A percentile compares a stretch with the other conserved stretches of the same genome.
Evolutionary conservation across 2,329 filamentous ascomycete species (phyloP).

Genomic region (Aspergillus eucalypticola): DNA sequence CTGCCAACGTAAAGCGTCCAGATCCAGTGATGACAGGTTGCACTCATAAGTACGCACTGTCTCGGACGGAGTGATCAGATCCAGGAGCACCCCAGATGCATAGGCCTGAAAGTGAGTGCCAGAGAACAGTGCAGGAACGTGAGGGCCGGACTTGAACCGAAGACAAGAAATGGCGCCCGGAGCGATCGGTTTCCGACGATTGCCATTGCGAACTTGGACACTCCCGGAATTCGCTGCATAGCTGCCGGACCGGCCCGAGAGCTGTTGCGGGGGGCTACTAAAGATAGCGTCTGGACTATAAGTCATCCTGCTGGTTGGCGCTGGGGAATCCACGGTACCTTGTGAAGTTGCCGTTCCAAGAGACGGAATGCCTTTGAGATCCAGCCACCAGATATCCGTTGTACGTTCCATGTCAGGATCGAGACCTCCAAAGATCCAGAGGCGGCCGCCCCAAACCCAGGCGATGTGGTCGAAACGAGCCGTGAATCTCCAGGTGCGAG

Average conservation of each 20-base stretch:
- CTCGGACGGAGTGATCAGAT: conserved; percentile 89
- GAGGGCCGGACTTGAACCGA: conserved; percentile 83
- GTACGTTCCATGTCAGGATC: conserved; percentile 97
- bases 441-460: conserved; percentile 86
- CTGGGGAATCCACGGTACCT: conserved; percentile 50
- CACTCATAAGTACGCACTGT: conserved; percentile 86
- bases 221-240: conserved; percentile 75
- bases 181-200: conserved; percentile 58
- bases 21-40: conserved; percentile 83
- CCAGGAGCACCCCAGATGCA: conserved; percentile 85
- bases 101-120: conserved; percentile 96
- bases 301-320: conserved; percentile 35
- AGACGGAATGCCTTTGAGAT: conserved; percentile 85
- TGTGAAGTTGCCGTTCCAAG: conserved; percentile 70
- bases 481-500: conserved; percentile 91
- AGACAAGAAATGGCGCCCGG: conserved; percentile 87
- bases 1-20: conserved; percentile 87
- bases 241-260: conserved; percentile 42
- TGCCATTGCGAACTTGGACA: conserved; percentile 57
- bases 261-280: conserved; percentile 39
- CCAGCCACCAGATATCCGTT: conserved; percentile 95
- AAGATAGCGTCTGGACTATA: conserved; percentile 39
- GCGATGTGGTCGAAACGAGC: conserved; percentile 92
- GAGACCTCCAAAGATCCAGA: conserved; percentile 96
- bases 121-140: conserved; percentile 82